These are phyloP conservation scores for Trifolium pratense DNA, from an alignment of 306 rosid species.

Conservation along the genomic window DNA sequence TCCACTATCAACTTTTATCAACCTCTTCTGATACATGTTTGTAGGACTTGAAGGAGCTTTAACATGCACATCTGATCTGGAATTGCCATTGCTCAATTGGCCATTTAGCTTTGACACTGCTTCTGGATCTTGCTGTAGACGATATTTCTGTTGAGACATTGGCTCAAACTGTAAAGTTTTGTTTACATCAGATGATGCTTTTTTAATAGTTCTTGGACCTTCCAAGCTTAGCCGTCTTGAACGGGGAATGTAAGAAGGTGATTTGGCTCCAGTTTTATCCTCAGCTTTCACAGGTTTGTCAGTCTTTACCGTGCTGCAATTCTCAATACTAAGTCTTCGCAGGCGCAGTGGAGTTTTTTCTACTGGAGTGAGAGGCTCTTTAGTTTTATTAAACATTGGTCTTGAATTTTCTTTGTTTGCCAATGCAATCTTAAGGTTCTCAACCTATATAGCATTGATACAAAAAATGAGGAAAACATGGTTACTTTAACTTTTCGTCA, in stretches of 20 bases:
- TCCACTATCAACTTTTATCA: slow-evolving; percentile 44
- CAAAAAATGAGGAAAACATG: slow-evolving; percentile 19
- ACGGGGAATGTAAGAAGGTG: slow-evolving; percentile 55
- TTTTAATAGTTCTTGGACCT: slow-evolving; percentile 69
- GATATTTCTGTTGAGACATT: slow-evolving; percentile 40
- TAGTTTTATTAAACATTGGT: slow-evolving; percentile 43
- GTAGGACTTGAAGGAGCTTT: slow-evolving; percentile 72
- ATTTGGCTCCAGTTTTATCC: slow-evolving; percentile 56
- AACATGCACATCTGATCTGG: neutral
- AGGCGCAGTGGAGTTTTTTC: slow-evolving; percentile 66
- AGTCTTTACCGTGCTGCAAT: slow-evolving; percentile 49
- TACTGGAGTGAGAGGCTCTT: slow-evolving; percentile 51
- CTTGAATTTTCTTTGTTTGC: slow-evolving; percentile 64
- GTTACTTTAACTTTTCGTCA: neutral
- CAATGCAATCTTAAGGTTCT: slow-evolving; percentile 76
- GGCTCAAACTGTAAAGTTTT: slow-evolving; percentile 48
- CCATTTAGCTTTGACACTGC: slow-evolving; percentile 50
- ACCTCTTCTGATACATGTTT: slow-evolving; percentile 53
- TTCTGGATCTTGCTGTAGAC: slow-evolving; percentile 47
- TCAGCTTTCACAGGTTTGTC: slow-evolving; percentile 50
- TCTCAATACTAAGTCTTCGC: slow-evolving; percentile 84
- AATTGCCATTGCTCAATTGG: slow-evolving; percentile 46
- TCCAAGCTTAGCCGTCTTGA: slow-evolving; percentile 80
- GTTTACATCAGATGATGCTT: slow-evolving; percentile 49
- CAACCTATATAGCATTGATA: slow-evolving; percentile 57